These are phyloP conservation scores for Fomitopsis betulina DNA, from an alignment of 1,284 basidiomycete genomes.

Conservation along the genomic window DNA sequence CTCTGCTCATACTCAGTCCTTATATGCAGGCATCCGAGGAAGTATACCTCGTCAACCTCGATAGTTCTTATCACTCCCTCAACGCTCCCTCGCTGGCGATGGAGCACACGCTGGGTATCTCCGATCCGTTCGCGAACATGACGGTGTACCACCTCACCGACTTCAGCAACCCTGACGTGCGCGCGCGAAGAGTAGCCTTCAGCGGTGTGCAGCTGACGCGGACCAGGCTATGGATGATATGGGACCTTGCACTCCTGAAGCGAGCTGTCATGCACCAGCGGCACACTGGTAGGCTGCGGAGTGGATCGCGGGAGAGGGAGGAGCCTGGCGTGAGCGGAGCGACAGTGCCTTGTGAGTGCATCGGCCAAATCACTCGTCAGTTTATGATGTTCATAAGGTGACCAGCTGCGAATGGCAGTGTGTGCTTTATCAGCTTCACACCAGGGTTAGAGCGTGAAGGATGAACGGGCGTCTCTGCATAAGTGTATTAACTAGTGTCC, in stretches of 20 bases:
- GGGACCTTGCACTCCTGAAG: conserved; percentile 10
- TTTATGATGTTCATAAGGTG: background rate
- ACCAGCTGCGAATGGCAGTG: conserved; percentile 2
- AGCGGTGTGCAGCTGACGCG: conserved; percentile 14
- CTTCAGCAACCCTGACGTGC: conserved; percentile 9
- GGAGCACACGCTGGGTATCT: background rate
- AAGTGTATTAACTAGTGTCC: background rate
- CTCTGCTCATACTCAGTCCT: background rate
- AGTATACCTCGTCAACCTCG: conserved; percentile 11
- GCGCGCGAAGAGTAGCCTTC: conserved; percentile 9
- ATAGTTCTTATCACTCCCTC: conserved; percentile 4
- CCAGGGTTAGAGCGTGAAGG: conserved; percentile 1
- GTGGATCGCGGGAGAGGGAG: background rate
- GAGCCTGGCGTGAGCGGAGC: background rate
- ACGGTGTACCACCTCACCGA: conserved; percentile 7
- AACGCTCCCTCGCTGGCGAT: background rate
- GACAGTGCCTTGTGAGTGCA: background rate
- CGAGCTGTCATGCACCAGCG: conserved; percentile 4
- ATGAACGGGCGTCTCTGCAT: background rate
- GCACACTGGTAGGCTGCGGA: conserved; percentile 1
- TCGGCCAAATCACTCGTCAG: background rate
- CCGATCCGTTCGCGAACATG: conserved; percentile 5
- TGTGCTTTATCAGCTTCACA: conserved; percentile 14
- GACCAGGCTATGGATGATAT: conserved; percentile 15
- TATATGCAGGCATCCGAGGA: conserved; percentile 11